Evolutionary conservation across 202 grass and related monocot species (phyloP), one percentile per base, ranked within the genome.

Genomic region (Setaria italica): DNA sequence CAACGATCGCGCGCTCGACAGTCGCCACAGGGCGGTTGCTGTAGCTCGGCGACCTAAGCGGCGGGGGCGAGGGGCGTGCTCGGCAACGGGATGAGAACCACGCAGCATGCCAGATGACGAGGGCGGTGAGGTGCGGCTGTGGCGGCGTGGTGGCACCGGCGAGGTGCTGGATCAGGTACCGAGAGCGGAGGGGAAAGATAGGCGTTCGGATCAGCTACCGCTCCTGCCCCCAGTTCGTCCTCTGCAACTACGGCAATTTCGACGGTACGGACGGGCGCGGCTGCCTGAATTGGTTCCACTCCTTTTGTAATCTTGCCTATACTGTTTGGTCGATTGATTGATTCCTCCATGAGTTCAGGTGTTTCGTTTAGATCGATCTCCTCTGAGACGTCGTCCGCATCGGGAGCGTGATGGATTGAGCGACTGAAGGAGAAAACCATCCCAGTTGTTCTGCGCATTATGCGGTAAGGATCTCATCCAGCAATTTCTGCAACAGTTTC

Each of bases 381-480:
- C 9, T 71, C 29, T 25, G 46, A 67, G 68, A 49, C 41, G n/a
- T 58, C 59, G 42, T 65, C 47, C 4, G 47, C 48, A 58, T 73
- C 19, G 1, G 75, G 48, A 32, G 39, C 15, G 19, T 32, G 67
- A 66, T 58, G 48, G 58, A 73, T 74, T 47, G 29, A 68, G 11
- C 33, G 81, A 19, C 37, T 43, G 43, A 62, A 45, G 68, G 17
- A 67, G n/a, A 63, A 16, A 55, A 33, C 11, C 16, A 80, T 30
- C 7, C 1, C 14, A n/a, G 25, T n/a, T n/a, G 1, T 60, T 47
- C 9, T 37, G 17, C 7, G 30, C 9, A 82, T 72, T 62, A 34
- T 9, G 11, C 17, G 60, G 68, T 85, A 89, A 75, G 82, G 42
- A 80, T 68, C 67, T 85, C 9, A 15, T 4, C 21, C 35, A 62